Conservation (phyloP, 108 stramenopile genomes). For the Craspedostauros australis region DNA sequence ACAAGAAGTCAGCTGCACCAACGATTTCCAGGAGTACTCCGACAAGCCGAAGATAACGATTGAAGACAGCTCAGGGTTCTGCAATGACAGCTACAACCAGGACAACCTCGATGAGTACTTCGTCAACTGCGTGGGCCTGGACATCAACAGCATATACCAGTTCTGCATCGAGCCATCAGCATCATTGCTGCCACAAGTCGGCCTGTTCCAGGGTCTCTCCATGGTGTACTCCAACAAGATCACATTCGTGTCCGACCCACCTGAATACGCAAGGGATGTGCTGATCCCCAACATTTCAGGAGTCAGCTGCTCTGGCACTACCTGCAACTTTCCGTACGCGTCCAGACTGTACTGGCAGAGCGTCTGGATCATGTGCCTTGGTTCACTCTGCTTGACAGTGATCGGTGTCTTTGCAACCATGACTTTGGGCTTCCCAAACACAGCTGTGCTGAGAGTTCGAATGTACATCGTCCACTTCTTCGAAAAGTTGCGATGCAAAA, state of each 20-base stretch:
- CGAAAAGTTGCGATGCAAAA: too few species aligned
- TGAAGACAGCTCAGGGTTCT: constrained; percentile 6
- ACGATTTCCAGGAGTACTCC: background rate
- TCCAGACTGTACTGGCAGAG: constrained; percentile 11
- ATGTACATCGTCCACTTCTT: background rate
- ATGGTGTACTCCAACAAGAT: constrained; percentile 25
- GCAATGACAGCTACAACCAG: constrained; percentile 4
- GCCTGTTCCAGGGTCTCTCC: constrained; percentile 33
- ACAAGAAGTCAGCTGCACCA: too few species aligned
- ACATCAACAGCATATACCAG: constrained; percentile 4
- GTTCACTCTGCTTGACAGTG: constrained; percentile 23
- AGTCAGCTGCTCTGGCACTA: constrained; percentile 23
- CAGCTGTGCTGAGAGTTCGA: too few species aligned
- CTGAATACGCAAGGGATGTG: constrained; percentile 26
- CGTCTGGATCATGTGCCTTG: constrained; percentile 39
- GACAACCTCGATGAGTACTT: constrained; percentile 9
- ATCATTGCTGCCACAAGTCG: constrained; percentile 39
- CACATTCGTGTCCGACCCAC: constrained; percentile 37
- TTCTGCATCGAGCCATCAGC: constrained; percentile 23
- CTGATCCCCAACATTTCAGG: constrained; percentile 19
- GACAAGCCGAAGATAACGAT: constrained; percentile 9
- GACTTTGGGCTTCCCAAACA: constrained; percentile 27
- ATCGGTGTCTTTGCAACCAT: constrained; percentile 26
- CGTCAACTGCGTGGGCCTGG: constrained; percentile 34
- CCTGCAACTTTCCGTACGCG: constrained; percentile 32